phyloP scores from a whole-genome alignment of 177 flowering plant genomes.

The Vitis hybrid region DNA sequence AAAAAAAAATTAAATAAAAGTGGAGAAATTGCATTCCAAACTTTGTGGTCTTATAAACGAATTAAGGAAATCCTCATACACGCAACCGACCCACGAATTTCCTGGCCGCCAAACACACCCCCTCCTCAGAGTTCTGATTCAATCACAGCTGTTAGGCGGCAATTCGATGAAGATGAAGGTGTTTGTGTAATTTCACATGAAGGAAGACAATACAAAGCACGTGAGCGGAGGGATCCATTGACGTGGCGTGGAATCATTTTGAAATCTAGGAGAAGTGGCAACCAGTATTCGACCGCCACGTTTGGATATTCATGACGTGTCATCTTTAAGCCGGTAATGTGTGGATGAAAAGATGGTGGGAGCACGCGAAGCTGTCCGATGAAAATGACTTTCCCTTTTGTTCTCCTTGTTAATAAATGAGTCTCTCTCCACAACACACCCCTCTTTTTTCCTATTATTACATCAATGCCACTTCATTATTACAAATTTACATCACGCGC shows the following conservation, averaged over 20 bases:
- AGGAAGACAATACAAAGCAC: conserved; percentile 12
- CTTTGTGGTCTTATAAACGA: too few species aligned
- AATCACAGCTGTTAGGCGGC: neutral
- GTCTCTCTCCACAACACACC: neutral
- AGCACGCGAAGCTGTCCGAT: neutral
- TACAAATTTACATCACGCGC: too few species aligned
- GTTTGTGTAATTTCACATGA: neutral
- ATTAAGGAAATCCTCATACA: too few species aligned
- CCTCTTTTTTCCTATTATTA: neutral
- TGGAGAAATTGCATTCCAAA: too few species aligned
- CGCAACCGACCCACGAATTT: too few species aligned
- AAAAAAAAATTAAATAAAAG: too few species aligned
- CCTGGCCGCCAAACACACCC: too few species aligned
- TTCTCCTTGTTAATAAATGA: neutral
- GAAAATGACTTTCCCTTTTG: neutral
- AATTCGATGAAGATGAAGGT: neutral
- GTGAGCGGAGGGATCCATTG: conserved; percentile 13
- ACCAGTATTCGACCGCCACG: conserved; percentile 12
- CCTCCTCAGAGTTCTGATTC: too few species aligned
- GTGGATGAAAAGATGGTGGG: neutral
- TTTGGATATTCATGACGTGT: neutral
- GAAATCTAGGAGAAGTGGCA: conserved; percentile 5
- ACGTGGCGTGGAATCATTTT: conserved; percentile 22
- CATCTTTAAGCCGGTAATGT: neutral
- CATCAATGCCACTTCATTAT: neutral